Base-by-base conservation (phyloP, 139 green algal genomes). In the Nannochloris sp. region DNA sequence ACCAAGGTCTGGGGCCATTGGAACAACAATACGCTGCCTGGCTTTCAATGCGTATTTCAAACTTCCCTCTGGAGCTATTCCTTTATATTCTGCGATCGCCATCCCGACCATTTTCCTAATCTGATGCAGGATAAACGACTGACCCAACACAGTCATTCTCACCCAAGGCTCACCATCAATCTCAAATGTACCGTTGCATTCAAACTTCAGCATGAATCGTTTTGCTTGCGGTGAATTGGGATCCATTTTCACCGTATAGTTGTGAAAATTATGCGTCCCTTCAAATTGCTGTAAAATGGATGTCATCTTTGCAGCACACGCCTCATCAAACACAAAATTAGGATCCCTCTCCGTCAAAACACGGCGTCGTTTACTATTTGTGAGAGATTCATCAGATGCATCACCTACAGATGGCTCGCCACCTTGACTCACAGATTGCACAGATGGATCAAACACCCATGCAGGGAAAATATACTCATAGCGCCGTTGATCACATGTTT, bases 401-500 rank as follows among this genome's bases (percentile, higher is more conserved):
- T 44, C 54, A 21, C 2, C 66, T 46, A 44, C 15, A 44, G 31
- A 16, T 23, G 9, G 19, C 24, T 54, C 18, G 23, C 6, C n/a
- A 44, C n/a, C 46, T 31, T 21, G 54, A 54, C 12, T 55, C 46
- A 53, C 46, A 53, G 46, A 19, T 21, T 53, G 16, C 18, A 53
- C n/a, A 2, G 16, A 24, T 14, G 81, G 72, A 78, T 96, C 81
- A 66, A 96, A 90, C 7, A 76, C 79, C 67, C 78, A 96, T 18
- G 71, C 79, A 1, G 93, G 93, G 43, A 98, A 69, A 51, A 97
- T 85, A 79, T 99, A 99, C 77, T 97, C 89, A 60, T 99, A 99
- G 40, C 73, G 75, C 11, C 91, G 75, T 57, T 66, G 75, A 72
- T 86, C 78, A 74, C 88, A 95, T 51, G 75, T 70, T 61, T 84